Conservation (phyloP, 1,284 basidiomycete genomes). For the Trichosporon faecale region DNA sequence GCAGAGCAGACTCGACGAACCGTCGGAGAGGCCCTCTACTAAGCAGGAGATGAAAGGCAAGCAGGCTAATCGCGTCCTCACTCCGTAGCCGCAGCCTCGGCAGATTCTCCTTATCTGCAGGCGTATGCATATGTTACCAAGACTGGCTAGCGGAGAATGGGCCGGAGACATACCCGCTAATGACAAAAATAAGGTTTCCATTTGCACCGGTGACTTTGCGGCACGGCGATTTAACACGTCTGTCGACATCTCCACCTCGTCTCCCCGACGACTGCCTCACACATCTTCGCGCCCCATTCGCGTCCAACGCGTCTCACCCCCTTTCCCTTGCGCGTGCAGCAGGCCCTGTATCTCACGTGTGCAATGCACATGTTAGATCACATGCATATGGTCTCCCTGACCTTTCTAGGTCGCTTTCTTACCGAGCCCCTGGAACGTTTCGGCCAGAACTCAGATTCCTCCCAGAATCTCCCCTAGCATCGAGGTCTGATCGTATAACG, state of each 20-base stretch:
- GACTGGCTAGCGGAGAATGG: too few relatives aligned
- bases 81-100: too few relatives aligned
- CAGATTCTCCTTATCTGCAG: too few relatives aligned
- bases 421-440: neutral
- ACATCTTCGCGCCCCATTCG: neutral
- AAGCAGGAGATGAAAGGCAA: too few relatives aligned
- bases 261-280: neutral
- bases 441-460: neutral
- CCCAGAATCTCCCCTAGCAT: neutral
- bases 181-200: neutral
- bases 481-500: conserved; percentile 8
- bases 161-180: neutral
- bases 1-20: too few relatives aligned
- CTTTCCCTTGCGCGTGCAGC: neutral
- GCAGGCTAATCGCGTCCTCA: too few relatives aligned
- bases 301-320: neutral
- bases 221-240: neutral
- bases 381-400: neutral
- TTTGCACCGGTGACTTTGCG: neutral
- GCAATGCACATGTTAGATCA: too few relatives aligned
- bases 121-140: too few relatives aligned
- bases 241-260: neutral
- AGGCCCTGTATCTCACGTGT: neutral
- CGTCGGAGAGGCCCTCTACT: too few relatives aligned
- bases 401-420: neutral